A percentile compares a stretch with the other conserved stretches of the same genome.
phyloP scores from a whole-genome alignment of 148 eudicot species.

The Drosera capensis region DNA sequence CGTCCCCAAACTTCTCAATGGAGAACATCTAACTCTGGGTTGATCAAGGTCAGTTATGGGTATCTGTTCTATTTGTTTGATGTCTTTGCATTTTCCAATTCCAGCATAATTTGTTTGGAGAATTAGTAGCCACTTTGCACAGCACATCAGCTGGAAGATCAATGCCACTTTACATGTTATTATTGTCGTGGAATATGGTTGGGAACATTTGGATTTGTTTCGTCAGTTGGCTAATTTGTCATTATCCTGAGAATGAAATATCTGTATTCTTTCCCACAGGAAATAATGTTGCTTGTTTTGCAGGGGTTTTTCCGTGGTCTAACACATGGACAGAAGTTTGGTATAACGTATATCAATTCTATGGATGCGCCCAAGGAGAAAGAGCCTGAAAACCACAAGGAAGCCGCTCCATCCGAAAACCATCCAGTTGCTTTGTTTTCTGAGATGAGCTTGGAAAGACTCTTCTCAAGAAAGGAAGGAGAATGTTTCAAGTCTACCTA shows the following conservation, averaged over 20 bases:
- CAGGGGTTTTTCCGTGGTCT: slow-evolving; percentile 88
- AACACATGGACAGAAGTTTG: slow-evolving; percentile 63
- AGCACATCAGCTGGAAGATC: no score
- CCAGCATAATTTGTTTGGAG: background rate
- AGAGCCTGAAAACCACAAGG: slow-evolving; percentile 17
- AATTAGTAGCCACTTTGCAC: no score
- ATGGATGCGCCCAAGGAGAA: slow-evolving; percentile 14
- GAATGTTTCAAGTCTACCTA: slow-evolving; percentile 9
- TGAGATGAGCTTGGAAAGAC: slow-evolving; percentile 7
- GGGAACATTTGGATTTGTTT: no score
- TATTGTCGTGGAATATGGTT: no score
- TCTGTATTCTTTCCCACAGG: slow-evolving; percentile 1
- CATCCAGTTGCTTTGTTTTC: slow-evolving; percentile 21
- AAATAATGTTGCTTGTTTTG: slow-evolving; percentile 4
- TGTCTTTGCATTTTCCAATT: background rate
- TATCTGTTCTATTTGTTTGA: background rate
- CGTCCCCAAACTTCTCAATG: slow-evolving; percentile 17
- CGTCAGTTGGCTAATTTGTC: no score
- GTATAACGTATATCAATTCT: slow-evolving; percentile 40
- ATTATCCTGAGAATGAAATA: no score
- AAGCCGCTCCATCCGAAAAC: slow-evolving; percentile 14
- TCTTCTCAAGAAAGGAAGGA: slow-evolving; percentile 11
- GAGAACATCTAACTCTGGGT: slow-evolving; percentile 32
- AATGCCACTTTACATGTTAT: no score
- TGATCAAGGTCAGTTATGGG: slow-evolving; percentile 50